Evolutionary conservation across 805 yeast species (phyloP).

Genomic region (Saccharomycopsis sp.): DNA sequence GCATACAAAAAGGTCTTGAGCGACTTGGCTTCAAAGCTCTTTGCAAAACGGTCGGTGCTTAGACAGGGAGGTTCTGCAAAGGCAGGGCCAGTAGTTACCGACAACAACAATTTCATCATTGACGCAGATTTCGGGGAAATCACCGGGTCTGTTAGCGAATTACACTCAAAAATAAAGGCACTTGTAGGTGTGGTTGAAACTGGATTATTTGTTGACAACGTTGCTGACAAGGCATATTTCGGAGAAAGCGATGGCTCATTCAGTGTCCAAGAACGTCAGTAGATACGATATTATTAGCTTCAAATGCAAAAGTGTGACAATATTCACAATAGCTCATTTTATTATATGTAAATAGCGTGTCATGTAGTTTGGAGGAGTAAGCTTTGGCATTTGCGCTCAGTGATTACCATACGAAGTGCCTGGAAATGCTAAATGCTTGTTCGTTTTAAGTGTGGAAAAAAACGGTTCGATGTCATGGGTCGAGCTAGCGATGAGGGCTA

Average conservation of each 20-base stretch:
- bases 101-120: conserved; percentile 85
- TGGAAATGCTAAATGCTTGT: no score
- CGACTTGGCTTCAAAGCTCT: conserved; percentile 46
- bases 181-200: conserved; percentile 95
- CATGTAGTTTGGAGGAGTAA: no score
- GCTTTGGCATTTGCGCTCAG: no score
- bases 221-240: conserved; percentile 78
- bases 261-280: conserved; percentile 24
- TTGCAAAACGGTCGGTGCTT: conserved; percentile 55
- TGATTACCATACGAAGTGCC: no score
- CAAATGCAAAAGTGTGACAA: not conserved
- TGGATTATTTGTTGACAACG: conserved; percentile 68
- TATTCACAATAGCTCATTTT: no score
- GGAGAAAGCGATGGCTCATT: conserved; percentile 77
- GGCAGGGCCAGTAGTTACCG: conserved; percentile 97
- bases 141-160: conserved; percentile 34
- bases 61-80: conserved; percentile 87
- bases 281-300: no score
- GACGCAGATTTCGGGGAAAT: conserved; percentile 91
- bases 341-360: no score
- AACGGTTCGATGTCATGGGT: not conserved
- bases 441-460: no score
- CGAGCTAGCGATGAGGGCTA: not conserved
- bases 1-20: conserved; percentile 70
- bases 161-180: conserved; percentile 62